A percentile compares a stretch with the other conserved stretches of the same genome.
These are phyloP conservation scores for Priceomyces castillae DNA, from an alignment of 805 yeast genomes.

Conservation along the genomic window DNA sequence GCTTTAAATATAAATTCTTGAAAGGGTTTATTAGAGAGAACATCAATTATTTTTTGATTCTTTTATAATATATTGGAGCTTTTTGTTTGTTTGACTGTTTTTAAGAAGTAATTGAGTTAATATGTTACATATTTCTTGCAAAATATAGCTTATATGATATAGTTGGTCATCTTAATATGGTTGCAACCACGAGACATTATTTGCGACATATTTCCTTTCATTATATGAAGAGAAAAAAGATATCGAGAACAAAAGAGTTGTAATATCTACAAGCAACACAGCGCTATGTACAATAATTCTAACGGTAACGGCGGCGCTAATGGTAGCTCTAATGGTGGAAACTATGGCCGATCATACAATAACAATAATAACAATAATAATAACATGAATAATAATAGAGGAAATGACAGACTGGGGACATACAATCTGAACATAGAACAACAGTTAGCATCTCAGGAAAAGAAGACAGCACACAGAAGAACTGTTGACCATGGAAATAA, in stretches of 20 bases:
- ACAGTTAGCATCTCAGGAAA: slow-evolving; percentile 46
- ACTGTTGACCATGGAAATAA: slow-evolving; percentile 78
- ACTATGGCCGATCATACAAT: not conserved
- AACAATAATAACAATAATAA: not conserved
- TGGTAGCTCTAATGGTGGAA: not conserved
- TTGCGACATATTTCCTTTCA: no score
- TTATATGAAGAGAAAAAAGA: not conserved
- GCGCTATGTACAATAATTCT: slow-evolving; percentile 7
- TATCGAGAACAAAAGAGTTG: not conserved
- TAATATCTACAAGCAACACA: not conserved
- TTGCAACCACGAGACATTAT: no score
- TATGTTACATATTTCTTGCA: no score
- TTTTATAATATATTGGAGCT: no score
- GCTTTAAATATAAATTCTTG: no score
- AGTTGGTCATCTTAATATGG: not conserved
- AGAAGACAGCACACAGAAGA: slow-evolving; percentile 56
- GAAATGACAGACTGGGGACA: slow-evolving; percentile 18
- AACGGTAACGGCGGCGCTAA: not conserved
- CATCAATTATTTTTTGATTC: no score
- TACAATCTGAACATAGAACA: slow-evolving; percentile 39
- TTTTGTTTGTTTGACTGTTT: no score
- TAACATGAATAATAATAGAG: slow-evolving; percentile 4
- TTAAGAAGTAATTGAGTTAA: no score
- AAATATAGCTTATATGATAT: not conserved
- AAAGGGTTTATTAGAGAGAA: no score